Base-by-base conservation (phyloP, 257 asterid genomes). In the Fraxinus americana region DNA sequence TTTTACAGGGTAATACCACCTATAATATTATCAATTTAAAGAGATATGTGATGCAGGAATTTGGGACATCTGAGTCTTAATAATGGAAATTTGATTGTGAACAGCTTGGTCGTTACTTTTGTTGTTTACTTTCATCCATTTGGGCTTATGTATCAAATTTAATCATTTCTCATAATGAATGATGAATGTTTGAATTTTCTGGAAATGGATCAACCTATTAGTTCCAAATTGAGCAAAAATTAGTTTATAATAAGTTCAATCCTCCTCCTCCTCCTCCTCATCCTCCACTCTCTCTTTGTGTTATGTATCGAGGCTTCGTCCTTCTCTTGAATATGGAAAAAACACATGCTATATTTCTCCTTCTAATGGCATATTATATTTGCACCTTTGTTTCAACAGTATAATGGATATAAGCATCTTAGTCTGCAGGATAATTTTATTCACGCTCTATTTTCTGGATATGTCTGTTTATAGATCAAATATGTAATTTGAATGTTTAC, bases 1-100 rank as follows among this genome's bases (percentile, higher is more conserved):
- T 92, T 83, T 94, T 94, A 85, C 97, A 94, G 85, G 97, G 98
- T 92, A 87, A 77, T 77, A 25, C 35, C 1, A 10, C 14, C 34
- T 14, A 73, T 52, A 52, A 14, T 39, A 38, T 67, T 75, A 9
- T 78, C 34, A n/a, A 78, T 35, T 35, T 29, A 59, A 29, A 75
- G 16, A 63, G 76, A 21, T 27, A 67, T 14, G 16, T 70, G 35
- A 50, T 30, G 17, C 73, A 50, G 38, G 73, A n/a, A 67, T 5
- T 34, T 70, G 32, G 77, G 67, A 27, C 43, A 68, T 25, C 36
- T 41, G 34, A 61, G 19, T 23, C 67, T 23, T n/a, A 54, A n/a
- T 54, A 54, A 54, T 54, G 27, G 25, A 19, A 54, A 54, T 54
- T 54, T 19, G 25, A 19, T 5, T 54, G 25, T 23, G 67, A 61